Percentiles rank a stretch among this genome's conserved stretches.
Conservation (phyloP, 805 yeast species). For the Metschnikowia amazonensis region DNA sequence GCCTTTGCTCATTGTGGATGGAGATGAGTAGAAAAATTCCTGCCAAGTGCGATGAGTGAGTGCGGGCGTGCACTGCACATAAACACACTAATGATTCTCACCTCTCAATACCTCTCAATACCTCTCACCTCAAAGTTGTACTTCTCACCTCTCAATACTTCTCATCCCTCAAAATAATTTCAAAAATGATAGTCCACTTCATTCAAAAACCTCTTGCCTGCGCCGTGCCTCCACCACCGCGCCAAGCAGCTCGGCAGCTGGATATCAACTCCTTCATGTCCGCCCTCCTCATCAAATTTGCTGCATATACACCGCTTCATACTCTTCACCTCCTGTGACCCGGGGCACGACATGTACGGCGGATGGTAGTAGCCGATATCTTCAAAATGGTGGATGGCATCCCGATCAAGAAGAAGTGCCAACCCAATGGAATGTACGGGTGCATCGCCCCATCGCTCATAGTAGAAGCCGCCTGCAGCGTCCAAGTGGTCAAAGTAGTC, state of each 20-base stretch:
- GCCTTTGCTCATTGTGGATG: conserved; percentile 17
- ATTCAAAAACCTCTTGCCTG: conserved; percentile 55
- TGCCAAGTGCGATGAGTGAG: conserved; percentile 12
- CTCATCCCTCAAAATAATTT: too few species aligned
- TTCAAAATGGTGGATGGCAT: conserved; percentile 41
- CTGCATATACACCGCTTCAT: conserved; percentile 39
- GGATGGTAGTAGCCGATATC: conserved; percentile 44
- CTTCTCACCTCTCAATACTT: too few species aligned
- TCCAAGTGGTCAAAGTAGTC: conserved; percentile 46
- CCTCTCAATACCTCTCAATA: too few species aligned
- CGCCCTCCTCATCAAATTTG: conserved; percentile 14
- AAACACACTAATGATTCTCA: not conserved
- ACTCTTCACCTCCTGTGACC: conserved; percentile 28
- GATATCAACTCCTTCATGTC: conserved; percentile 36
- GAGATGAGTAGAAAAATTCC: conserved; percentile 8
- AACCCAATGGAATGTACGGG: conserved; percentile 43
- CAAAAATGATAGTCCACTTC: conserved; percentile 28
- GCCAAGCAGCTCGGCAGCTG: conserved; percentile 60
- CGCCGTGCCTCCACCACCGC: conserved; percentile 73
- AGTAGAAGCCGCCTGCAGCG: conserved; percentile 49
- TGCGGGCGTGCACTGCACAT: conserved; percentile 9
- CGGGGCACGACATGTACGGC: conserved; percentile 42
- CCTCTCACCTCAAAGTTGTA: too few species aligned
- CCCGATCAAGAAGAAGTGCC: conserved; percentile 32
- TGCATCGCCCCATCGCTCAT: conserved; percentile 61